phyloP scores from a whole-genome alignment of 345 rosid genomes.

The Euphorbia pulcherrima region DNA sequence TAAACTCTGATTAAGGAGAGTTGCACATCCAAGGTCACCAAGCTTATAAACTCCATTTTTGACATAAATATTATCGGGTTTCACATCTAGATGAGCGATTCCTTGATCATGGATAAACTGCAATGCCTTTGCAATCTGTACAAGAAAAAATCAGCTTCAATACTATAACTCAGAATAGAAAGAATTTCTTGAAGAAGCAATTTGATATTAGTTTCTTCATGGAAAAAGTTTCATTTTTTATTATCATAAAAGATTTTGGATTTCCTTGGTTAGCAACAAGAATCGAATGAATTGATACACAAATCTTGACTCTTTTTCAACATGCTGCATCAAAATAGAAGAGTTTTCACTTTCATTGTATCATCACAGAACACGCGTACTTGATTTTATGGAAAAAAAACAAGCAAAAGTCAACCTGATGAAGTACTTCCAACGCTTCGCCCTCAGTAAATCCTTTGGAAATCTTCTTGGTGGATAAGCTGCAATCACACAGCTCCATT shows the following conservation, averaged over 20 bases:
- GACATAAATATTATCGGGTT: slow-evolving; percentile 92
- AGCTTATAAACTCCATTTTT: slow-evolving; percentile 76
- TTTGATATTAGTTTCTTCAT: neutral
- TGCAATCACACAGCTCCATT: slow-evolving; percentile 87
- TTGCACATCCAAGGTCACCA: slow-evolving; percentile 97
- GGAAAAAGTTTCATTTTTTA: neutral
- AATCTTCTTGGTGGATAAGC: slow-evolving; percentile 54
- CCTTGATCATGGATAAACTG: slow-evolving; percentile 71
- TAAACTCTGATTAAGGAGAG: slow-evolving; percentile 69
- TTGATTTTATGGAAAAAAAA: neutral
- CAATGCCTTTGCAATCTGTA: slow-evolving; percentile 87
- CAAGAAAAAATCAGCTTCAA: slow-evolving; percentile 15
- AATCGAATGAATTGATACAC: no score
- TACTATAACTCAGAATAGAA: neutral
- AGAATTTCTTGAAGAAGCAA: neutral
- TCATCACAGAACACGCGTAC: neutral
- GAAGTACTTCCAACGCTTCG: slow-evolving; percentile 53
- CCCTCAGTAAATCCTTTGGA: slow-evolving; percentile 44
- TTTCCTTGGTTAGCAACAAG: neutral
- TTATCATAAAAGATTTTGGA: neutral
- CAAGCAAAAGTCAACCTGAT: slow-evolving; percentile 51
- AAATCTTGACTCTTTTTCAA: neutral
- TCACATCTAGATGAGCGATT: slow-evolving; percentile 89
- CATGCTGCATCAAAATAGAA: neutral
- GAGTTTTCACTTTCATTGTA: neutral